Evolutionary conservation across 805 yeast genomes (phyloP), one percentile per base, ranked within the genome.

Genomic region (Tetrapisispora arboricola): DNA sequence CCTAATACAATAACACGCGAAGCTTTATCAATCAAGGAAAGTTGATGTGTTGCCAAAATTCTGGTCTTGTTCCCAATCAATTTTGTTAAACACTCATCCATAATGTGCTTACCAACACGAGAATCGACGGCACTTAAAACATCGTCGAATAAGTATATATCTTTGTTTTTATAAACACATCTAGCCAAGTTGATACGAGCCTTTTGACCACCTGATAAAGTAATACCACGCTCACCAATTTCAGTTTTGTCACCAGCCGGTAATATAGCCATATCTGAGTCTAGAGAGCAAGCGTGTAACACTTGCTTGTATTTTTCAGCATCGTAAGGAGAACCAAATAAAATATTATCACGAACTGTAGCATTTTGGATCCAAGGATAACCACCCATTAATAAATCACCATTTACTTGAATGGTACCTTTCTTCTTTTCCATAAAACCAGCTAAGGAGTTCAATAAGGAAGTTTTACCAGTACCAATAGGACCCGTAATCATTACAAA

Each of bases 151-250:
- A 84, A 60, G 31, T 80, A 70, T 19, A 83, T 78, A 52, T 81
- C 86, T 16, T 72, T 71, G 21, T 76, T 68, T 12, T 79, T 75
- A 53, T 84, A 84, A 2, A 82, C 85, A 2, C 90, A 81, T 55
- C 94, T 71, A 3, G 94, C 94, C 44, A 84, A 63, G 53, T 76
- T 75, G 40, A 84, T 72, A 58, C 94, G 72, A 0, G 94, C 90
- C 65, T 84, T 84, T 58, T 84, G 94, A 39, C 94, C 94, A 42
- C 94, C 94, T n/a, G 90, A 80, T 32, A 84, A 63, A 0, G 92
- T 83, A 36, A 84, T 78, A 52, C 94, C 94, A 57, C 84, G 71
- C 57, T 84, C 94, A 46, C 94, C 94, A 50, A 84, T 82, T 57
- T 82, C 84, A 0, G 94, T 83, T 40, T 60, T 52, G 51, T 85